phyloP scores from a whole-genome alignment of 176 grass and related monocot genomes.

The Oryza meyeriana region DNA sequence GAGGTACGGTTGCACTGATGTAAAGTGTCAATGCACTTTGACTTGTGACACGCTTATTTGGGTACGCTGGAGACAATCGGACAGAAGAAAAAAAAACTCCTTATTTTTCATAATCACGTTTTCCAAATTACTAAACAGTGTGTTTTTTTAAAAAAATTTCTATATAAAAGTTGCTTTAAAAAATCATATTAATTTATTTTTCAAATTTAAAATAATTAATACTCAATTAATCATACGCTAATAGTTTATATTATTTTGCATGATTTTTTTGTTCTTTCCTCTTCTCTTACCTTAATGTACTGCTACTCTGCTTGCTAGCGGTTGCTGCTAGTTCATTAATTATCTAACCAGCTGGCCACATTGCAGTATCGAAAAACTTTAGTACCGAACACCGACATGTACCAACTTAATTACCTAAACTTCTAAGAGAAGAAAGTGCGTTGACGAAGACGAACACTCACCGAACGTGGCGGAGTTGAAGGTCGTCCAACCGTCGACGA shows the following conservation, averaged over 20 bases:
- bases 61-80: no score
- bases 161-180: no score
- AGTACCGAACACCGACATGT: background rate
- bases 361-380: background rate
- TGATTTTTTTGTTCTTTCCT: no score
- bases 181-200: no score
- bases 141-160: no score
- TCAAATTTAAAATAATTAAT: no score
- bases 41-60: background rate
- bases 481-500: conserved; percentile 86
- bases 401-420: background rate
- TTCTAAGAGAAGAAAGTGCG: background rate
- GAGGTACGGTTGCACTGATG: background rate
- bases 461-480: conserved; percentile 94
- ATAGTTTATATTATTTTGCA: no score
- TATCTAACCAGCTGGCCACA: background rate
- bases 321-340: background rate
- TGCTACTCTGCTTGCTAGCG: background rate
- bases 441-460: conserved; percentile 12
- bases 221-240: no score
- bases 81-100: no score
- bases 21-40: conserved; percentile 4
- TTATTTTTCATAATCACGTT: no score
- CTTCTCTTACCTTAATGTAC: background rate
- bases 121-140: no score